Evolutionary conservation across 768 basidiomycete genomes (phyloP), one percentile per base, ranked within the genome.

Genomic region (Rhodotorula diobovata): DNA sequence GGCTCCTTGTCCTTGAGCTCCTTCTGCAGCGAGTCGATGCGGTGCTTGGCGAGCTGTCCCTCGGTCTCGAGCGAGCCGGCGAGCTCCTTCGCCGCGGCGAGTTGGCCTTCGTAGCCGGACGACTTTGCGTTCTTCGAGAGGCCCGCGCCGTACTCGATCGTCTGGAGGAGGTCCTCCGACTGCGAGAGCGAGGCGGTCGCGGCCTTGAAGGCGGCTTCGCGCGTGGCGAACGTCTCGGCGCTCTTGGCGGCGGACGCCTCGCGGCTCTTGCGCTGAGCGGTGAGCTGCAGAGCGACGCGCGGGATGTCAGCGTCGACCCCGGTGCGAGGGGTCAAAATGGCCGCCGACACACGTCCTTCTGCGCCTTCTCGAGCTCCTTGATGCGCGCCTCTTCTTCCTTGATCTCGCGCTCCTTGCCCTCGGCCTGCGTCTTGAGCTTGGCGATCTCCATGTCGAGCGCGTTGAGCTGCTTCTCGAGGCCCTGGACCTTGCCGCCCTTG

Each of bases 101-200:
- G 86, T 79, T 97, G 94, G 30, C 93, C 96, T 87, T 98, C 89
- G 80, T 97, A 98, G 0, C 96, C 96, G 5, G 93, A 92, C 16
- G 90, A 88, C 34, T 77, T 79, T 18, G 87, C 86, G 39, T 84
- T 81, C 61, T 85, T 84, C 51, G 82, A 84, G 9, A 90, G 89
- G 2, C 93, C 87, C 18, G 97, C 86, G 55, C 96, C 96, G 0
- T 95, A 98, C 58, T 95, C 84, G 30, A 98, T 87, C 0, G 92
- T 91, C 80, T 98, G 95, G 0, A 98, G 84, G n/a, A 98, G 88
- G 76, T 93, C 91, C 80, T 98, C 94, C 25, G 88, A 85, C 30
- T 86, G 89, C 23, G 85, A 79, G 16, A 95, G 84, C 39, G 87
- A 85, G 10, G 84, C 82, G 66, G 87, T 84, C 4, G 87, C 83